phyloP scores from a whole-genome alignment of 2,329 filamentous ascomycete species.

The Teratosphaeriaceae sp. region DNA sequence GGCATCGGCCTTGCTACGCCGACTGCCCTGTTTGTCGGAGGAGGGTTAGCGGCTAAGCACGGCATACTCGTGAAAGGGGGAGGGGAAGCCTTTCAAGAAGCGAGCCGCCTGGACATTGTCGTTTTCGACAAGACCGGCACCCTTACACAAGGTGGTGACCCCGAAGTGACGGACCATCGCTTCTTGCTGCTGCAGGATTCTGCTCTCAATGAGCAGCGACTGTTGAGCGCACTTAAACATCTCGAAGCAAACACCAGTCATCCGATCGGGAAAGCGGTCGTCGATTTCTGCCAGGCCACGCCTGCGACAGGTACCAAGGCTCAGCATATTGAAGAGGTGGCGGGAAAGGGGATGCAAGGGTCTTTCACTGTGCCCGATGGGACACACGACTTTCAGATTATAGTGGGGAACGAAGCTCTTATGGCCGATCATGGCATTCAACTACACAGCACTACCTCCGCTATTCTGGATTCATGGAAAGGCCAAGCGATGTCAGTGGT shows the following conservation, averaged over 20 bases:
- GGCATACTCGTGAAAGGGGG: slow-evolving; percentile 80
- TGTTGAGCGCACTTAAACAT: slow-evolving; percentile 51
- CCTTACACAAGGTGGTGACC: slow-evolving; percentile 65
- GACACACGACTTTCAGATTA: slow-evolving; percentile 39
- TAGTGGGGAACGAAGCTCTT: slow-evolving; percentile 69
- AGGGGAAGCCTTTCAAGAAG: slow-evolving; percentile 80
- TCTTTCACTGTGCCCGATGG: slow-evolving; percentile 16
- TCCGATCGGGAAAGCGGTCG: slow-evolving; percentile 65
- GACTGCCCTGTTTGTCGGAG: slow-evolving; percentile 75
- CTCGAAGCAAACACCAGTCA: slow-evolving; percentile 69
- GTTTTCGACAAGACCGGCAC: slow-evolving; percentile 83
- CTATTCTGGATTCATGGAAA: slow-evolving; percentile 34
- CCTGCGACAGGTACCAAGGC: slow-evolving; percentile 24
- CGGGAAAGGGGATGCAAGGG: slow-evolving; percentile 65
- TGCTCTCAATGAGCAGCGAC: slow-evolving; percentile 18
- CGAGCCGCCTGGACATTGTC: slow-evolving; percentile 57
- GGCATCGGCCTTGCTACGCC: slow-evolving; percentile 76
- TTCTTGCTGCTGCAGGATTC: slow-evolving; percentile 17
- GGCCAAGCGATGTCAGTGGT: slow-evolving; percentile 36
- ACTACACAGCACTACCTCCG: slow-evolving; percentile 18
- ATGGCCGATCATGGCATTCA: slow-evolving; percentile 42
- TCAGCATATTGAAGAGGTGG: slow-evolving; percentile 51
- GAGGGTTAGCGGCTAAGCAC: slow-evolving; percentile 69
- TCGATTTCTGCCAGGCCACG: slow-evolving; percentile 51
- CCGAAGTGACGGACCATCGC: slow-evolving; percentile 56